Evolutionary conservation across 2,329 filamentous ascomycete species (phyloP).

Genomic region (Colletotrichum sp.): DNA sequence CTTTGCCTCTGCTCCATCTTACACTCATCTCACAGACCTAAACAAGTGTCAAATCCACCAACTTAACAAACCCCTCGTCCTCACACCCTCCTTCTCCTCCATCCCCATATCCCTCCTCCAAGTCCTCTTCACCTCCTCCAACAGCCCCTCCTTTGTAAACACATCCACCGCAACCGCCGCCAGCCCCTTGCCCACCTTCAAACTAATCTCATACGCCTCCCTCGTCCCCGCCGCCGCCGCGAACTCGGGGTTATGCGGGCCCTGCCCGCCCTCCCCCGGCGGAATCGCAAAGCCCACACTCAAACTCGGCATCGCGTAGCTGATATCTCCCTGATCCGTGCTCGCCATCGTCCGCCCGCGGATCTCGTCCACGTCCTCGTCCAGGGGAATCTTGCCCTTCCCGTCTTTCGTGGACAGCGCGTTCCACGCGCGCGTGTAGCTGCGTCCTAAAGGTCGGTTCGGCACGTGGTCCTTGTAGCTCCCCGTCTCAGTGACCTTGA

Average conservation of each 20-base stretch:
- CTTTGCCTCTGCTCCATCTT: background rate
- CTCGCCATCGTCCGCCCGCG: constrained; percentile 53
- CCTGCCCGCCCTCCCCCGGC: constrained; percentile 31
- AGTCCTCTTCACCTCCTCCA: constrained; percentile 24
- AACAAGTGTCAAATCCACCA: background rate
- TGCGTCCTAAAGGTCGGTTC: constrained; percentile 50
- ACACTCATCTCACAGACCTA: background rate
- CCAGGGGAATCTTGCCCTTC: constrained; percentile 31
- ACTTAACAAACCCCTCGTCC: background rate
- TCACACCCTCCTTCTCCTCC: background rate
- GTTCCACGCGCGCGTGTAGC: constrained; percentile 52
- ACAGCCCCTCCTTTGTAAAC: constrained; percentile 21
- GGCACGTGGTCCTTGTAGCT: constrained; percentile 61
- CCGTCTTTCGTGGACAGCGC: constrained; percentile 27
- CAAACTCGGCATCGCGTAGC: constrained; percentile 61
- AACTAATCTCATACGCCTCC: constrained; percentile 24
- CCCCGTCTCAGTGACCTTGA: constrained; percentile 45
- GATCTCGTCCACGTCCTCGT: constrained; percentile 45
- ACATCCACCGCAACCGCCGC: constrained; percentile 27
- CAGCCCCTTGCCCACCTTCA: constrained; percentile 27
- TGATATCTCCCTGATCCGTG: constrained; percentile 65
- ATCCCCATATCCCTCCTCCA: constrained; percentile 26
- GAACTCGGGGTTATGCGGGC: constrained; percentile 27
- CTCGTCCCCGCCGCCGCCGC: constrained; percentile 24
- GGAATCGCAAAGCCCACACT: constrained; percentile 56